A percentile compares a stretch with the other conserved stretches of the same genome.
These are phyloP conservation scores for Macrophomina tecta DNA, from an alignment of 2,329 filamentous ascomycete genomes.

Conservation along the genomic window DNA sequence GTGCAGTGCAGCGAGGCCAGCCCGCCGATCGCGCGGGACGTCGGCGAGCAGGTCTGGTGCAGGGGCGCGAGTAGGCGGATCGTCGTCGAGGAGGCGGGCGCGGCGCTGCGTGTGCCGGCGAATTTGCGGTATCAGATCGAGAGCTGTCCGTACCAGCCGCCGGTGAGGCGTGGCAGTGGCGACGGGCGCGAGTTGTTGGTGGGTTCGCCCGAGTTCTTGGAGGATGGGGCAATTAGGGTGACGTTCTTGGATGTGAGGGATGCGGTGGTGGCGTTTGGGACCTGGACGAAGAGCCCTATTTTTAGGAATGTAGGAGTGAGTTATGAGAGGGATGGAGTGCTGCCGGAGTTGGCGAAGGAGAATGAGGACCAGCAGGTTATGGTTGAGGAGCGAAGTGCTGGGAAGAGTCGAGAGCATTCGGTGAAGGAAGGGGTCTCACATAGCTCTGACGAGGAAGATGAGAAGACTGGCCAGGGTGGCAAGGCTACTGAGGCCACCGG, in stretches of 20 bases:
- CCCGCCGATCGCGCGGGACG: neutral
- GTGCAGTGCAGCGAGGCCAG: neutral
- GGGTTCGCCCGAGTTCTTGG: neutral
- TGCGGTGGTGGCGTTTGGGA: neutral
- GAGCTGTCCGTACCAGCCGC: neutral
- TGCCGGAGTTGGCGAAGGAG: conserved; percentile 4
- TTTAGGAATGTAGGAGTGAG: neutral
- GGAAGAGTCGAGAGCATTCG: neutral
- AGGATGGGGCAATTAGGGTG: conserved; percentile 4
- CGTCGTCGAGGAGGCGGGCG: neutral
- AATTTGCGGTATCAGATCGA: conserved; percentile 14
- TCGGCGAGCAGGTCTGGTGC: conserved; percentile 4
- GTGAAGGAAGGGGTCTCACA: too few species aligned
- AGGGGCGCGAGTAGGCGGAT: neutral
- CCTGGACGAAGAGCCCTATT: neutral
- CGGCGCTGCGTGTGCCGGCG: conserved; percentile 4
- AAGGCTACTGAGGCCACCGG: neutral
- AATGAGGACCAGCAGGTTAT: neutral
- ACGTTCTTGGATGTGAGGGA: conserved; percentile 14
- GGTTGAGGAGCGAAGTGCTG: neutral
- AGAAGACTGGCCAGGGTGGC: neutral
- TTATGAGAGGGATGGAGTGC: conserved; percentile 1
- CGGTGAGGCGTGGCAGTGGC: neutral
- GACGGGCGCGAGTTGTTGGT: neutral
- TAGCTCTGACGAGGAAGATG: neutral